Base-by-base conservation (phyloP, 495 filamentous ascomycete genomes). In the Penicillium paxilli region DNA sequence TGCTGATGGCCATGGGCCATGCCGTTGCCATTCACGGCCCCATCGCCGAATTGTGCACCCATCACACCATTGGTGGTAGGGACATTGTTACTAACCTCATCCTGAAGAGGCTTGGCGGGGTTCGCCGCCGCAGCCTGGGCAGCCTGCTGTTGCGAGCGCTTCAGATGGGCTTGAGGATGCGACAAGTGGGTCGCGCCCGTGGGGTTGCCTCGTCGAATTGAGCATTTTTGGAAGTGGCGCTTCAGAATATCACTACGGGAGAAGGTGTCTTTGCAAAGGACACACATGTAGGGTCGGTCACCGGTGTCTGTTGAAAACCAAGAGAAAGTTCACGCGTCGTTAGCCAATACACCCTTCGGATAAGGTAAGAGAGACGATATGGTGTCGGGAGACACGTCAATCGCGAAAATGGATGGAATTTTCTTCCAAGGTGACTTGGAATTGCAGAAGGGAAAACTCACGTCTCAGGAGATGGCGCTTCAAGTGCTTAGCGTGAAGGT, bases 211-310 rank as follows among this genome's bases (percentile, higher is more conserved):
- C 94, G 85, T 58, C 94, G 85, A 47, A 96, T 86, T 25, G 93
- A 96, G 74, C 94, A 98, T 74, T 98, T 98, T 68, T 96, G 90
- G 70, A 98, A 98, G 71, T 98, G 94, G 53, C 94, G 88, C 77
- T 98, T 98, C 67, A 98, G 76, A 58, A 98, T 98, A 70, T 98
- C 94, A 77, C 90, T 96, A 66, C 94, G 86, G 22, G 92, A 96
- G 75, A 98, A 98, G n/a, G 90, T 97, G 71, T 98, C 94, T 68
- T 92, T 88, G 77, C 94, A 98, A 38, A 98, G 81, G 55, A 91
- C 87, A 75, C 94, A 98, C 83, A 91, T 91, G 76, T 98, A 98
- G 23, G 94, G 94, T 47, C 94, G 88, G 67, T 96, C 92, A 60
- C 94, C 94, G 54, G 94, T 96, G 74, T 98, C 92, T 96, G 58